Percentiles rank a stretch among this genome's conserved stretches.
These are phyloP conservation scores for Aureobasidium uvarum DNA, from an alignment of 2,329 filamentous ascomycete genomes.

Conservation along the genomic window DNA sequence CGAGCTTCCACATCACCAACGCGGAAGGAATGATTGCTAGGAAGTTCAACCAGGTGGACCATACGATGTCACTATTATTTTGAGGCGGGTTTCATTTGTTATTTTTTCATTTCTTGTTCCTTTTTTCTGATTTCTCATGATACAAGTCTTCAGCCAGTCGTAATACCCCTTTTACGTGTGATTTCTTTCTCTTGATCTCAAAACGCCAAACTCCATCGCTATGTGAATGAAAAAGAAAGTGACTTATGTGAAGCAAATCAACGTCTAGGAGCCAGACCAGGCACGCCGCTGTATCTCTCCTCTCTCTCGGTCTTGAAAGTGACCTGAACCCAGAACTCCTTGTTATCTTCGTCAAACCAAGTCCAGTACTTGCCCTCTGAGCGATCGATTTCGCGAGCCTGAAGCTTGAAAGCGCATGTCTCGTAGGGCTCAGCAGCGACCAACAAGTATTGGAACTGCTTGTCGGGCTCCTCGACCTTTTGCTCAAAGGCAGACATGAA, in stretches of 20 bases:
- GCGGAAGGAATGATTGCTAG: conserved; percentile 21
- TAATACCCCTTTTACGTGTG: conserved; percentile 20
- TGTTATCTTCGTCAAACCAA: conserved; percentile 93
- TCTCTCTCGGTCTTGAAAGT: conserved; percentile 99
- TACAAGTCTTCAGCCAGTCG: conserved; percentile 19
- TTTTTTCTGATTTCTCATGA: conserved; percentile 14
- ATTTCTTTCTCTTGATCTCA: not conserved
- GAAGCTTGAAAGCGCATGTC: conserved; percentile 94
- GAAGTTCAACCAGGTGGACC: not conserved
- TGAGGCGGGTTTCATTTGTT: not conserved
- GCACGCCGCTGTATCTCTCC: conserved; percentile 73
- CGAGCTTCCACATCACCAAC: conserved; percentile 35
- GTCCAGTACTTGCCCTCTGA: conserved; percentile 85
- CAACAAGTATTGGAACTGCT: conserved; percentile 89
- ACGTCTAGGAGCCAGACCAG: conserved; percentile 50
- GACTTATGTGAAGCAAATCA: not conserved
- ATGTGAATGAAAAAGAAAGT: conserved; percentile 15
- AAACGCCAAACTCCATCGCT: conserved; percentile 25
- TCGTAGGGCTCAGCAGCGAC: conserved; percentile 98
- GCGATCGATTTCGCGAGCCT: conserved; percentile 87
- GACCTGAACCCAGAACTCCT: conserved; percentile 97
- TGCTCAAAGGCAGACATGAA: conserved; percentile 99
- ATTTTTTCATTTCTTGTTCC: conserved; percentile 14
- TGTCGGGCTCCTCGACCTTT: conserved; percentile 90
- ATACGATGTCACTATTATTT: conserved; percentile 14